Base-by-base conservation (phyloP, 805 yeast genomes). In the Clavispora asparagi region DNA sequence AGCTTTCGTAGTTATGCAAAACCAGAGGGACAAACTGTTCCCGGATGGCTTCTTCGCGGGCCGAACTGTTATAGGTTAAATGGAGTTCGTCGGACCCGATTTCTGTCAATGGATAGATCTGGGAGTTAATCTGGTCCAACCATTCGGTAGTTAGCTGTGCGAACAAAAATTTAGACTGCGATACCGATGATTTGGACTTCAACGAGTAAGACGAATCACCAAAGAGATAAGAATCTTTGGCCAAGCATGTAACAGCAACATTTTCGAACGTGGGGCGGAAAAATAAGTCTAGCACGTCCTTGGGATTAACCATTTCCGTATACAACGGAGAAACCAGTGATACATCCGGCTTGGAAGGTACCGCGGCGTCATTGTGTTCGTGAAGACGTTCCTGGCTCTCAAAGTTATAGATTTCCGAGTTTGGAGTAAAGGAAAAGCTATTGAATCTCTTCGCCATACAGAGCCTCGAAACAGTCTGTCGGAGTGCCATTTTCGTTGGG, bases 261-360 rank as follows among this genome's bases (percentile, higher is more conserved):
- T 71, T 74, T 39, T 60, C 65, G 31, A 56, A 50, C 7, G 49
- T 48, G 0, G 69, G 65, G 10, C 53, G 56, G 6, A 64, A 54
- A n/a, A 67, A 50, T 13, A 68, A 45, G 45, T 70, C 74, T n/a
- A 66, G 61, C 3, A 65, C 57, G 38, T 59, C 58, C 26, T 64
- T 62, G 0, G 76, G 76, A 36, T 60, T 58, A 13, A 59, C 50
- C 39, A 71, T 65, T 29, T 68, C 64, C 17, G 36, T 39, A 40
- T 41, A 52, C 10, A 52, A 43, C 50, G 59, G 40, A 62, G 57
- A 33, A 52, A 48, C 13, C 47, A 55, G 60, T 7, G 45, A 40
- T 5, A 50, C 32, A 14, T 44, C 29, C 13, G 71, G 70, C 47
- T 51, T 59, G 29, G 55, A 41, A 1, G 74, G 76, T 6, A 71